A percentile compares a stretch with the other conserved stretches of the same genome.
Conservation (phyloP, 2,329 filamentous ascomycete genomes). For the Fusarium buxicola region DNA sequence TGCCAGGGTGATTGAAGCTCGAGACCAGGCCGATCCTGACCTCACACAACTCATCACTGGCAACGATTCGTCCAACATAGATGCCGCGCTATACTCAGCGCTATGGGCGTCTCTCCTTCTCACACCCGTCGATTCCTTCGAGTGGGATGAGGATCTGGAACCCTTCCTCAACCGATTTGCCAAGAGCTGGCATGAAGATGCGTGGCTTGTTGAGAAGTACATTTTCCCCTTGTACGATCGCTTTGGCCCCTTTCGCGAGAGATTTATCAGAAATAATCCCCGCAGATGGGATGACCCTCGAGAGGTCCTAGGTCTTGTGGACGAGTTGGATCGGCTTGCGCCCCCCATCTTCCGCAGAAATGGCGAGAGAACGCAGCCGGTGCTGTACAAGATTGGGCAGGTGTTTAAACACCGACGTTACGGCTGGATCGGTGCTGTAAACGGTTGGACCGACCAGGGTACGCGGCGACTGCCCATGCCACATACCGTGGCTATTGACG, state of each 20-base stretch:
- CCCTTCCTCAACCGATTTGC: slow-evolving; percentile 66
- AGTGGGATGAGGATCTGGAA: slow-evolving; percentile 71
- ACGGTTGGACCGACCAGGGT: slow-evolving; percentile 79
- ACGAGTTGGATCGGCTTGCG: slow-evolving; percentile 57
- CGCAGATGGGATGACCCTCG: slow-evolving; percentile 48
- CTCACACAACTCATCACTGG: slow-evolving; percentile 52
- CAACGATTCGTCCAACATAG: slow-evolving; percentile 57
- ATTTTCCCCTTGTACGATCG: slow-evolving; percentile 69
- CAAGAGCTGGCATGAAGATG: slow-evolving; percentile 68
- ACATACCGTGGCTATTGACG: slow-evolving; percentile 44
- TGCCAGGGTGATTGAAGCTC: slow-evolving; percentile 46
- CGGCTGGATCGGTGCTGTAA: slow-evolving; percentile 82
- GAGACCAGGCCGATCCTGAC: slow-evolving; percentile 44
- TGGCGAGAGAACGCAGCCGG: slow-evolving; percentile 36
- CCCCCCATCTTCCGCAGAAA: slow-evolving; percentile 52
- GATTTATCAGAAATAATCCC: slow-evolving; percentile 43
- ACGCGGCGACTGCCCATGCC: slow-evolving; percentile 44
- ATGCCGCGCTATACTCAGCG: slow-evolving; percentile 75
- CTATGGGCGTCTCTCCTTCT: slow-evolving; percentile 77
- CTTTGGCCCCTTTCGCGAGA: slow-evolving; percentile 50
- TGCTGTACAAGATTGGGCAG: slow-evolving; percentile 77
- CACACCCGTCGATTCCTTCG: slow-evolving; percentile 58
- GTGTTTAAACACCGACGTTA: slow-evolving; percentile 87
- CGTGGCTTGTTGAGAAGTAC: slow-evolving; percentile 76
- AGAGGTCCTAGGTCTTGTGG: slow-evolving; percentile 51